Evolutionary conservation across 1,139 yeast species (phyloP), one percentile per base, ranked within the genome.

Genomic region (Kurtzmaniella natalensis): DNA sequence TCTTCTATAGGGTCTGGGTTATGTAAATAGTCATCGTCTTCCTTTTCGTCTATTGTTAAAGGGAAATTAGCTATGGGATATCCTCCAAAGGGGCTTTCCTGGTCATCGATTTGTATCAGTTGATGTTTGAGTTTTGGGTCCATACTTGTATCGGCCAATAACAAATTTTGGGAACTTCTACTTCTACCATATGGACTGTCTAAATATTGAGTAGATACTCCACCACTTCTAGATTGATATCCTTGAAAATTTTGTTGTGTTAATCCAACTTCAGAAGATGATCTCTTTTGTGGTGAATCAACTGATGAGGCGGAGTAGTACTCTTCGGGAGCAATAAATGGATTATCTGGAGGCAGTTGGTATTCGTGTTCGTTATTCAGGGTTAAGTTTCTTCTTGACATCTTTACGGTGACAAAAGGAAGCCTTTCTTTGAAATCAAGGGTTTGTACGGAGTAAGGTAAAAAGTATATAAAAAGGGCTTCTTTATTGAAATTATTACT

Each of bases 1-100:
- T 56, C 61, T 13, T 48, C 52, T 7, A 51, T 40, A 5, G 60
- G 59, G 41, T 54, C 56, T 0, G 59, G 59, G 36, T 56, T 56
- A 37, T 56, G 61, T 32, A 55, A 40, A 34, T 53, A 52, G 39
- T 56, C 61, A 33, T 56, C 61, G 6, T 47, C 42, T 32, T 56
- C 61, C 29, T 42, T 44, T 22, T 56, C 58, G 29, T 54, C 53
- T 11, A 56, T 45, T 38, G 50, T 50, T 27, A 56, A 40, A 5
- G 61, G 60, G 32, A 56, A 56, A 3, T 49, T 40, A n/a, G 45
- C 35, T 3, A 55, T 56, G 0, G 61, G 61, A 37, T 44, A 56
- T 13, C 61, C 61, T 11, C 61, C 61, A 37, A 56, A 56, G 3
- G 61, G 61, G 16, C 51, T 44, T 29, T 47, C 48, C 22, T 43